Conservation (phyloP, 2,329 filamentous ascomycete genomes). For the Colletotrichum echinochloae region DNA sequence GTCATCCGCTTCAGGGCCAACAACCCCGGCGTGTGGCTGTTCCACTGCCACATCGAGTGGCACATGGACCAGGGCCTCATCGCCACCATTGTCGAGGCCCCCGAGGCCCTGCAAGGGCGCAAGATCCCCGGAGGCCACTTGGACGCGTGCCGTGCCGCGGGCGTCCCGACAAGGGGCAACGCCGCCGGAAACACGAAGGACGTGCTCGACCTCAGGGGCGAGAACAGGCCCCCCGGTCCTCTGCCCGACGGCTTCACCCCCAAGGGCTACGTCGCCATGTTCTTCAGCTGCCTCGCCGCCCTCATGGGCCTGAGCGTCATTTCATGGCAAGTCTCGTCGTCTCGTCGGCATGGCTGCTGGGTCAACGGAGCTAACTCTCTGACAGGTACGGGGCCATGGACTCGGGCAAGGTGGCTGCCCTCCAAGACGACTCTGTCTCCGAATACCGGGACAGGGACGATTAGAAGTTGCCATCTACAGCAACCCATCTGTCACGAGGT, state of each 20-base stretch:
- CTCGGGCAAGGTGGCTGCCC: constrained; percentile 15
- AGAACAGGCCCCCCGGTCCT: constrained; percentile 37
- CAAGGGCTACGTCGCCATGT: constrained; percentile 42
- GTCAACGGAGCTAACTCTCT: background rate
- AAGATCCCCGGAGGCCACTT: constrained; percentile 55
- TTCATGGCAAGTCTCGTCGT: constrained; percentile 32
- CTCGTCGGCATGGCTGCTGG: background rate
- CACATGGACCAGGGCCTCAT: constrained; percentile 62
- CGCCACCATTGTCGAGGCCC: constrained; percentile 53
- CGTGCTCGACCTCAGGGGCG: constrained; percentile 59
- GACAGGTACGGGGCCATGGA: constrained; percentile 34
- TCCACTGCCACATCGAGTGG: constrained; percentile 68
- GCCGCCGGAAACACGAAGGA: constrained; percentile 69
- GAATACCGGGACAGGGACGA: constrained; percentile 21
- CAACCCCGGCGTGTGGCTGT: constrained; percentile 61
- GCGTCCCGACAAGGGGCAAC: constrained; percentile 64
- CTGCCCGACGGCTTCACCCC: constrained; percentile 41
- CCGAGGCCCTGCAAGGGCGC: constrained; percentile 57
- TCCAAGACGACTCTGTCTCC: background rate
- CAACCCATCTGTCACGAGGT: too few relatives aligned
- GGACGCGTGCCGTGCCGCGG: constrained; percentile 51
- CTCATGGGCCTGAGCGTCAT: constrained; percentile 38
- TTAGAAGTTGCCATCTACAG: too few relatives aligned
- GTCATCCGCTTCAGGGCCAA: constrained; percentile 60
- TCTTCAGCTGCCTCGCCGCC: constrained; percentile 40